These are phyloP conservation scores for Paracorniculantispora psalliotae DNA, from an alignment of 2,329 filamentous ascomycete genomes.

Conservation along the genomic window DNA sequence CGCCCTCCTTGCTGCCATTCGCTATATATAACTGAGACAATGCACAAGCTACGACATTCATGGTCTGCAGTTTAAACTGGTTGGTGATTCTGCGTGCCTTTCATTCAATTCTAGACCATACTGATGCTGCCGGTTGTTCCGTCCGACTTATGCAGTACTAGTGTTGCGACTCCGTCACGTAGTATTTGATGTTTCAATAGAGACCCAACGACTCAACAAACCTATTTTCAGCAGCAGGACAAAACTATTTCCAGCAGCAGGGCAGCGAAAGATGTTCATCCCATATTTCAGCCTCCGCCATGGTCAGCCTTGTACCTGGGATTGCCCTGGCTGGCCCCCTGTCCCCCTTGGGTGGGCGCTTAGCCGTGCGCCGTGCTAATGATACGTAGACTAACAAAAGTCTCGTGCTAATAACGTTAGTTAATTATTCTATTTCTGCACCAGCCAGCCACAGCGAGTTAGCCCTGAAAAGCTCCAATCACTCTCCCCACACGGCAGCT, in stretches of 20 bases:
- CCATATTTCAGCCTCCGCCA: not conserved
- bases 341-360: not conserved
- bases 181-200: too few species aligned
- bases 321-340: not conserved
- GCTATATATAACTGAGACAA: too few species aligned
- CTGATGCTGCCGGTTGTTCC: too few species aligned
- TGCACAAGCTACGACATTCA: too few species aligned
- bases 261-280: not conserved
- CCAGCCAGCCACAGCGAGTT: not conserved
- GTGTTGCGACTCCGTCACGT: too few species aligned
- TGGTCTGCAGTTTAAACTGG: too few species aligned
- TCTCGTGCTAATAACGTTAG: not conserved
- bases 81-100: too few species aligned
- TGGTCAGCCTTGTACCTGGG: not conserved
- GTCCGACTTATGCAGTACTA: too few species aligned
- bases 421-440: not conserved
- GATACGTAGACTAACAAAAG: not conserved
- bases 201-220: not conserved
- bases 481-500: conserved; percentile 11
- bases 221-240: not conserved
- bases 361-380: not conserved
- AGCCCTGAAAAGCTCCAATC: not conserved
- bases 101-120: too few species aligned
- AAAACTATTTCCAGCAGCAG: not conserved
- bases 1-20: too few species aligned